Evolutionary conservation across 495 filamentous ascomycete genomes (phyloP).

Genomic region (Saxophila tyrrhenica): DNA sequence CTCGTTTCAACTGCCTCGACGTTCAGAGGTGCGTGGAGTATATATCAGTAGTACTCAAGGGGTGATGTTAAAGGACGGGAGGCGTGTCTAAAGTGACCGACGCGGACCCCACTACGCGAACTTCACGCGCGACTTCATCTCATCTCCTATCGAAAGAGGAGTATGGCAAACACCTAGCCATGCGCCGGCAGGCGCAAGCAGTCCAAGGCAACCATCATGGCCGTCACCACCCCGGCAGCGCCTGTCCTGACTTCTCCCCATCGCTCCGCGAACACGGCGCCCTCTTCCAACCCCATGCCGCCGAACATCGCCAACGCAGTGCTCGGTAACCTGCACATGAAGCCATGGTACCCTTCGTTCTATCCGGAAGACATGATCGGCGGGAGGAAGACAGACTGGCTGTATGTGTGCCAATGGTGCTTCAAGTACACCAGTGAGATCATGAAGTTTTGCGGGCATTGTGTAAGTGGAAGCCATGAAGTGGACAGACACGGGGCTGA

Average conservation of each 20-base stretch:
- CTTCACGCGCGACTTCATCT: not conserved
- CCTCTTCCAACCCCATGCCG: slow-evolving; percentile 7
- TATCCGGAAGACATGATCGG: slow-evolving; percentile 35
- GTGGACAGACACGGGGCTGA: slow-evolving; percentile 8
- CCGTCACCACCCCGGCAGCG: not conserved
- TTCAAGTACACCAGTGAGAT: slow-evolving; percentile 81
- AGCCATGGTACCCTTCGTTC: slow-evolving; percentile 37
- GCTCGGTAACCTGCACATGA: slow-evolving; percentile 33
- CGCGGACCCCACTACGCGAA: not conserved
- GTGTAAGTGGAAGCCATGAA: slow-evolving; percentile 24
- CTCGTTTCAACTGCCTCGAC: no score
- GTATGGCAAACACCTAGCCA: no score
- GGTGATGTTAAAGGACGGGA: no score
- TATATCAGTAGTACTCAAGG: no score
- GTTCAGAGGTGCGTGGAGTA: no score
- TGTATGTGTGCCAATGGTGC: slow-evolving; percentile 87
- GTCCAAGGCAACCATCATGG: not conserved
- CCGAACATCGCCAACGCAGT: slow-evolving; percentile 36
- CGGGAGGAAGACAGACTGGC: slow-evolving; percentile 33
- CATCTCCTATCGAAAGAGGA: no score
- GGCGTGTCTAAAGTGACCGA: no score
- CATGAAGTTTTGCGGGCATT: slow-evolving; percentile 45
- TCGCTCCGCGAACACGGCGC: not conserved
- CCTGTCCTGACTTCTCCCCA: not conserved
- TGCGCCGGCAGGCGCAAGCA: not conserved